Percentiles rank a stretch among this genome's conserved stretches.
These are phyloP conservation scores for Podila epigama DNA, from an alignment of 192 early-diverging fungal species.

Conservation along the genomic window DNA sequence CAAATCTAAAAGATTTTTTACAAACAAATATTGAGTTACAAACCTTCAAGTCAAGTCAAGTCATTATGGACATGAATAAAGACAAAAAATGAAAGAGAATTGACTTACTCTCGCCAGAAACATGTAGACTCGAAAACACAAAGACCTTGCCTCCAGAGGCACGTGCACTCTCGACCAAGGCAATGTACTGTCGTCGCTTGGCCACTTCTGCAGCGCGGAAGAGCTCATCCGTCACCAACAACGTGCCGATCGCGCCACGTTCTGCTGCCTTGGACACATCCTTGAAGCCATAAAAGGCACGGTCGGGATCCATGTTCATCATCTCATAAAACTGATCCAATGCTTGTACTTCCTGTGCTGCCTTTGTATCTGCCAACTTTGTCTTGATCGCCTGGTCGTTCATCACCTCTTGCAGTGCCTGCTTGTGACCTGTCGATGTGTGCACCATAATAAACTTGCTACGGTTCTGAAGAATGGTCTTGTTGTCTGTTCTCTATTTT, in stretches of 20 bases:
- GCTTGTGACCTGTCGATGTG: conserved; percentile 96
- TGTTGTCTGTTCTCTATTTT: conserved; percentile 77
- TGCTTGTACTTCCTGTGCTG: conserved; percentile 81
- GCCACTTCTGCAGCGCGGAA: conserved; percentile 89
- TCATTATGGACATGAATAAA: neutral
- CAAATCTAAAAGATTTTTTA: conserved; percentile 62
- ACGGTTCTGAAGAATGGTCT: conserved; percentile 81
- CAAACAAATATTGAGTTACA: neutral
- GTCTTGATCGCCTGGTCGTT: conserved; percentile 81
- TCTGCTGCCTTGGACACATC: conserved; percentile 89
- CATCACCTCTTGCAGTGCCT: conserved; percentile 94
- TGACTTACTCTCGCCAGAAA: conserved; percentile 89
- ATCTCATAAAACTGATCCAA: conserved; percentile 90
- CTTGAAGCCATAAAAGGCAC: conserved; percentile 91
- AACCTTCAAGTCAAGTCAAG: too few species aligned
- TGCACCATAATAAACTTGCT: conserved; percentile 90
- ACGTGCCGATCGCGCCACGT: conserved; percentile 83
- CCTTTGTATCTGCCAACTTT: conserved; percentile 91
- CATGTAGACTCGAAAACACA: conserved; percentile 93
- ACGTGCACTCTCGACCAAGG: conserved; percentile 84
- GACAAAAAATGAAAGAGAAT: neutral
- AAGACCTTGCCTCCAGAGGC: conserved; percentile 78
- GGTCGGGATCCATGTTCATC: conserved; percentile 87
- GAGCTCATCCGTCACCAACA: conserved; percentile 92
- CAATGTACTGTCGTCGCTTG: conserved; percentile 86